Conservation (phyloP, 495 filamentous ascomycete species). For the Aspergillus baeticus region DNA sequence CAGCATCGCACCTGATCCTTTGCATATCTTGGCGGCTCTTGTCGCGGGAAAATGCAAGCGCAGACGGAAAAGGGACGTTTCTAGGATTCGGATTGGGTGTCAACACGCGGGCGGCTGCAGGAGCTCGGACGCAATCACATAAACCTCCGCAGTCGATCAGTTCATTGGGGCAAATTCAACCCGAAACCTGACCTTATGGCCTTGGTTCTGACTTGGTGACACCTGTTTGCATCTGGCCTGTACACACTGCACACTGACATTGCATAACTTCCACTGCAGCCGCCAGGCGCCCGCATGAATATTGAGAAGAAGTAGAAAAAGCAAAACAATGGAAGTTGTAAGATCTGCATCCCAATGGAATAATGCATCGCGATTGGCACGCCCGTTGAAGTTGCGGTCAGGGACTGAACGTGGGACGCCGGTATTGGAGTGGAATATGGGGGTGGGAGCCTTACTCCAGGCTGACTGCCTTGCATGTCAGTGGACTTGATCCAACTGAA, state of each 20-base stretch:
- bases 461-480: too few relatives aligned
- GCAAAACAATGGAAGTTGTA: not conserved
- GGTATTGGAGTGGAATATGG: slow-evolving; percentile 1
- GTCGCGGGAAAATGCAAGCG: slow-evolving; percentile 33
- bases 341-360: not conserved
- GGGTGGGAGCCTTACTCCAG: not conserved
- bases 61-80: slow-evolving; percentile 22
- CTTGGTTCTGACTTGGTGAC: too few relatives aligned
- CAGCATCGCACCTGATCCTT: slow-evolving; percentile 24
- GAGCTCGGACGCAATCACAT: slow-evolving; percentile 32
- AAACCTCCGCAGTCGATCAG: slow-evolving; percentile 23
- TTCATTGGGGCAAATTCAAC: slow-evolving; percentile 29
- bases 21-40: slow-evolving; percentile 34
- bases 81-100: slow-evolving; percentile 32
- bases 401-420: slow-evolving; percentile 6
- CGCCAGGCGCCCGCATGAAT: not conserved
- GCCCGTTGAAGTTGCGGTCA: slow-evolving; percentile 1
- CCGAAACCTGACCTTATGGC: slow-evolving; percentile 1
- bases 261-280: not conserved
- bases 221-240: slow-evolving; percentile 14
- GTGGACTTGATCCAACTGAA: too few relatives aligned
- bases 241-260: not conserved
- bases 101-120: slow-evolving; percentile 25
- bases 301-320: not conserved
- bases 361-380: not conserved